These are phyloP conservation scores for Psilocybe tampanensis DNA, from an alignment of 768 basidiomycete genomes.

Conservation along the genomic window DNA sequence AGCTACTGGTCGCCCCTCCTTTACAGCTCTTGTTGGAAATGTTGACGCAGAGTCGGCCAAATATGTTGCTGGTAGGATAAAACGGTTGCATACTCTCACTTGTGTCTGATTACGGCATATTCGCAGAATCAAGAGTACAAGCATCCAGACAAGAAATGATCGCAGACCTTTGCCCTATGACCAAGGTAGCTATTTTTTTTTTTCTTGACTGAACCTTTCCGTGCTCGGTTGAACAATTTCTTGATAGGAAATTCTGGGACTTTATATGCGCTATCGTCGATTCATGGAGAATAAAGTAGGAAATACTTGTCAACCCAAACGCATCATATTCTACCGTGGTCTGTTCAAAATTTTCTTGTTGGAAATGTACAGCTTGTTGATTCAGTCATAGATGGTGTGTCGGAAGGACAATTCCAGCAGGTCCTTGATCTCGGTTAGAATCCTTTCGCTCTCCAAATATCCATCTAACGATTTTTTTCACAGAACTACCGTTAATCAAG, in stretches of 20 bases:
- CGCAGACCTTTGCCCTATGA: constrained; percentile 68
- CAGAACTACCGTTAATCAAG: constrained; percentile 63
- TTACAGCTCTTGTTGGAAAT: constrained; percentile 78
- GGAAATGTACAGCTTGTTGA: constrained; percentile 6
- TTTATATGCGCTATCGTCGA: constrained; percentile 62
- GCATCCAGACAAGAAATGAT: constrained; percentile 77
- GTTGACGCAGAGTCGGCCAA: constrained; percentile 78
- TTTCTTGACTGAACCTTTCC: background rate
- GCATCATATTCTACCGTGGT: constrained; percentile 81
- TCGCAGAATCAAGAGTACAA: constrained; percentile 63
- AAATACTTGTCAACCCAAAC: constrained; percentile 50
- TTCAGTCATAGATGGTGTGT: constrained; percentile 49
- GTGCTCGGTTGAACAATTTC: background rate
- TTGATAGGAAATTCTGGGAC: constrained; percentile 50
- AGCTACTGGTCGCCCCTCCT: constrained; percentile 77
- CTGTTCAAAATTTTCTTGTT: constrained; percentile 9
- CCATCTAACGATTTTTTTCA: background rate
- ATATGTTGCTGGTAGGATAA: constrained; percentile 49
- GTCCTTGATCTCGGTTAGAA: constrained; percentile 61
- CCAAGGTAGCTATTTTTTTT: constrained; percentile 42
- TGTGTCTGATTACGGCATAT: constrained; percentile 9
- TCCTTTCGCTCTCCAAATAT: background rate
- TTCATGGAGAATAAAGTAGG: constrained; percentile 52
- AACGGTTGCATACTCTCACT: background rate
- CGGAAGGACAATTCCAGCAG: constrained; percentile 54